Base-by-base conservation (phyloP, 2,329 filamentous ascomycete genomes). In the Aspergillaceae sp. region DNA sequence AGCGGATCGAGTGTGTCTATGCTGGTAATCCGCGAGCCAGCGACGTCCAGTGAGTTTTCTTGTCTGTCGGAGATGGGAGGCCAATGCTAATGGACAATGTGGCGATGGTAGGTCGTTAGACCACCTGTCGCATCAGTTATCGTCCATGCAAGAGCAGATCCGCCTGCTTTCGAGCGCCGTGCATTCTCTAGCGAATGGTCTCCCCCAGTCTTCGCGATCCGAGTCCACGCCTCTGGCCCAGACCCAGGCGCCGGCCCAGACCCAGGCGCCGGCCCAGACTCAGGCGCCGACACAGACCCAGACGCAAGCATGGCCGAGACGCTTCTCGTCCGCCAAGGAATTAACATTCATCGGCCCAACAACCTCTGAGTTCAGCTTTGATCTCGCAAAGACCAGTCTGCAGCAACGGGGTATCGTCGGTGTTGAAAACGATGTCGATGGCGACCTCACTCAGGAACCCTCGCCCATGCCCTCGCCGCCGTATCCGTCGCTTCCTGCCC, bases 321-420 rank as follows among this genome's bases (percentile, higher is more conserved):
- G 54, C 0, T 42, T 51, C 0, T 61, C 53, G 43, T 56, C 54
- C n/a, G 55, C 27, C 59, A 78, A 70, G 51, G 78, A 76, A 45
- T 76, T 78, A 0, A 75, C 78, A n/a, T 95, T 92, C 59, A 82
- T 86, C 47, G 89, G 89, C 0, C 87, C 88, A 0, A 94, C 88
- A 0, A 94, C 87, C 60, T 84, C 82, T 35, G 82, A 82, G 1
- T 95, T 88, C 65, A 88, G 84, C 54, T 77, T 95, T 11, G 86
- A 89, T 50, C 81, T 94, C 4, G 89, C 90, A 11, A 91, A 87
- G 63, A 86, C 80, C 43, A 94, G 87, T 43, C 74, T 95, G 29
- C 83, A 87, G 59, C 88, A 83, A 46, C 92, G 94, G 80, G 89
- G 89, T 5, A 94, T 94, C 56, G 82, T 81, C 36, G 78, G 36